Percentiles rank a stretch among this genome's conserved stretches.
phyloP scores from a whole-genome alignment of 2,329 filamentous ascomycete genomes.

The Graphilbum sp. region DNA sequence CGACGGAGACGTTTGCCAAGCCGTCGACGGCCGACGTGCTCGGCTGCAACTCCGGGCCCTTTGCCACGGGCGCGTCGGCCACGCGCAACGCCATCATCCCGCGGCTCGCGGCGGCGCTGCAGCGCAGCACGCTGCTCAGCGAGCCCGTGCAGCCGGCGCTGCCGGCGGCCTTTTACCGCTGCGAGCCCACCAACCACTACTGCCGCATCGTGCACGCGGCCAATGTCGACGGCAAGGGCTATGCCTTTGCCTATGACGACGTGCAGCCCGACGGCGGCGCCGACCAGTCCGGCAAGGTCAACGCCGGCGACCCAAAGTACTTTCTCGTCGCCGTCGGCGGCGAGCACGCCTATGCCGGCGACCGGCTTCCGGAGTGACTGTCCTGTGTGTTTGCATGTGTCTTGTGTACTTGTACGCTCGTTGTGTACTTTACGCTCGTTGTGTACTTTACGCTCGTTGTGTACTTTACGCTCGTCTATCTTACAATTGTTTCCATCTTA shows the following conservation, averaged over 20 bases:
- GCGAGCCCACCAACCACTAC: slow-evolving; percentile 39
- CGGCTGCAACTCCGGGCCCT: slow-evolving; percentile 47
- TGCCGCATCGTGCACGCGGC: slow-evolving; percentile 36
- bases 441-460: too few relatives aligned
- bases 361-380: slow-evolving; percentile 3
- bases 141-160: slow-evolving; percentile 12
- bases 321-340: slow-evolving; percentile 36
- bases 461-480: too few relatives aligned
- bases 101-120: slow-evolving; percentile 30
- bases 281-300: slow-evolving; percentile 40
- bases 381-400: background rate
- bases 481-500: too few relatives aligned
- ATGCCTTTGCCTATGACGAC: slow-evolving; percentile 47
- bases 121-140: slow-evolving; percentile 36
- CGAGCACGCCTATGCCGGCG: slow-evolving; percentile 13
- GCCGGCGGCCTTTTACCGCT: slow-evolving; percentile 19
- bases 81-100: slow-evolving; percentile 29
- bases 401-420: too few relatives aligned
- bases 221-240: slow-evolving; percentile 37
- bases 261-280: slow-evolving; percentile 32
- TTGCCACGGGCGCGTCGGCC: slow-evolving; percentile 25
- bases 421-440: too few relatives aligned
- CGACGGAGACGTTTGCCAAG: slow-evolving; percentile 31
- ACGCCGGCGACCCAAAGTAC: slow-evolving; percentile 29
- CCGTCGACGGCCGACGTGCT: slow-evolving; percentile 49